Evolutionary conservation across 306 rosid genomes (phyloP).

Genomic region (Glycyrrhiza uralensis): DNA sequence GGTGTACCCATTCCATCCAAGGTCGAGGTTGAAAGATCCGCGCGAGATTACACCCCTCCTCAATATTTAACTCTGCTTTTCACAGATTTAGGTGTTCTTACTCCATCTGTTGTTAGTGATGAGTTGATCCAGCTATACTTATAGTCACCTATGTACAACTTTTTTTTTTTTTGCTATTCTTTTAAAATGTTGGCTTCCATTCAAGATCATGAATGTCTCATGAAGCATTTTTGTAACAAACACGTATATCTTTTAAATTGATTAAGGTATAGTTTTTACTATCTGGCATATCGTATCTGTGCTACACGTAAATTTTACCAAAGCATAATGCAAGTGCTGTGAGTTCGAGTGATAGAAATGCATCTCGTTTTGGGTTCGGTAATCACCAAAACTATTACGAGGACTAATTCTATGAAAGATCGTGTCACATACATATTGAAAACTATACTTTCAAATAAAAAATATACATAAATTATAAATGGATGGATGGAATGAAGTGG

Average conservation of each 20-base stretch:
- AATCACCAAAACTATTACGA: too few species aligned
- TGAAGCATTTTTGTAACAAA: not conserved
- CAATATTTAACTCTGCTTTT: slow-evolving; percentile 77
- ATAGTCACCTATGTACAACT: slow-evolving; percentile 24
- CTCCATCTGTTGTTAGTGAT: slow-evolving; percentile 86
- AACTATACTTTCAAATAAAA: too few species aligned
- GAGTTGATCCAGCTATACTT: slow-evolving; percentile 84
- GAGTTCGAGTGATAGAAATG: too few species aligned
- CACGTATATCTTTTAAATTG: not conserved
- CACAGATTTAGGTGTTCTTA: slow-evolving; percentile 83
- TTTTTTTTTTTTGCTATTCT: not conserved
- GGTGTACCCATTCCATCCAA: slow-evolving; percentile 86
- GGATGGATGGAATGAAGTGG: too few species aligned
- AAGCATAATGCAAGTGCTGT: not conserved
- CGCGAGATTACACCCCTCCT: slow-evolving; percentile 87
- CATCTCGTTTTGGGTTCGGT: too few species aligned
- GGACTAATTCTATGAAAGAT: too few species aligned
- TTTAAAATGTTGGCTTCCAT: not conserved
- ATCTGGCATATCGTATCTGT: too few species aligned
- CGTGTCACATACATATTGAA: too few species aligned
- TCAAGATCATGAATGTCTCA: not conserved
- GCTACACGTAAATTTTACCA: not conserved
- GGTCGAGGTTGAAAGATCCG: slow-evolving; percentile 86
- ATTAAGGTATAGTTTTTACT: not conserved
- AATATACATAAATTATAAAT: too few species aligned